Evolutionary conservation across 495 filamentous ascomycete species (phyloP).

Genomic region (Penicillium dipodomyicola): DNA sequence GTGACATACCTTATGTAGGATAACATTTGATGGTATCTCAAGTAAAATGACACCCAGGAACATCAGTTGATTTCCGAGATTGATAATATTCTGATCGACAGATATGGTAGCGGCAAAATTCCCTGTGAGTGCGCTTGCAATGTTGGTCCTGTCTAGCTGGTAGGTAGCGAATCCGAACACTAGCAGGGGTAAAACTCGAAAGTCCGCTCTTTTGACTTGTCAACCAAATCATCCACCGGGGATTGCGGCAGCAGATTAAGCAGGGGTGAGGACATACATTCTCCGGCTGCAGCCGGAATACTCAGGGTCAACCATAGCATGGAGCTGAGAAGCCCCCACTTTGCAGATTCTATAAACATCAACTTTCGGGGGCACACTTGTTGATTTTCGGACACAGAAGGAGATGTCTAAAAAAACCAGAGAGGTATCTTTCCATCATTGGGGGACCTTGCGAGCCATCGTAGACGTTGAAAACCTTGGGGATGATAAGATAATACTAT

Average conservation of each 20-base stretch:
- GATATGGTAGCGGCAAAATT: conserved; percentile 43
- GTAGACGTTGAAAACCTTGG: not conserved
- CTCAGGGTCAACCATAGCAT: not conserved
- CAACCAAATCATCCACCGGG: not conserved
- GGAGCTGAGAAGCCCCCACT: not conserved
- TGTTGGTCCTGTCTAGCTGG: conserved; percentile 50
- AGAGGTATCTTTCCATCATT: not conserved
- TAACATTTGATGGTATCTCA: conserved; percentile 54
- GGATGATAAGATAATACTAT: conserved; percentile 2
- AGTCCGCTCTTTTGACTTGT: not conserved
- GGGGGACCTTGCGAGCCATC: conserved; percentile 1
- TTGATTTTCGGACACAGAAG: not conserved
- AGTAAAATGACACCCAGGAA: conserved; percentile 52
- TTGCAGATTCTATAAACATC: not conserved
- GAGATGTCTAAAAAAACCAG: not conserved
- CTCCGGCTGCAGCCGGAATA: not conserved
- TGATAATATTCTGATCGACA: conserved; percentile 52
- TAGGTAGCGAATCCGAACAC: not conserved
- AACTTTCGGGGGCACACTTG: not conserved
- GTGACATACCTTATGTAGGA: not conserved
- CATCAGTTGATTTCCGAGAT: conserved; percentile 54
- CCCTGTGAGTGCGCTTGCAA: conserved; percentile 46
- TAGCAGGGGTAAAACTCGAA: not conserved
- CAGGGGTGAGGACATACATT: not conserved
- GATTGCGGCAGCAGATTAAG: not conserved